Conservation (phyloP, 805 yeast genomes). For the Saccharomycopsis fibuligera region DNA sequence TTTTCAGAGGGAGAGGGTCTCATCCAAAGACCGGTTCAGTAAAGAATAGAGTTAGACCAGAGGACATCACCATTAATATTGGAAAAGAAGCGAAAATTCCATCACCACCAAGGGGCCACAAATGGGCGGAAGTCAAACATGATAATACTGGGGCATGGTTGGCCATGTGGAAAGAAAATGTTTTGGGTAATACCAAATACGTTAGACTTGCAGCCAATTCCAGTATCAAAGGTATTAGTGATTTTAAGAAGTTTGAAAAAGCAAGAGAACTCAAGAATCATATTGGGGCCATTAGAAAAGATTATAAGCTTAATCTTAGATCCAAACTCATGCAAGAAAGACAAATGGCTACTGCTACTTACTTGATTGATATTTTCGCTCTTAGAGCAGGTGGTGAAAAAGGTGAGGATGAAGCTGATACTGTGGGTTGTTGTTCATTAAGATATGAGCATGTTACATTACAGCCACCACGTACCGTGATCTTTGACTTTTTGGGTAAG, state of each 20-base stretch:
- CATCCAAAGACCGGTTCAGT: constrained; percentile 94
- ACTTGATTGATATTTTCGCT: constrained; percentile 86
- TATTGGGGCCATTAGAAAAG: constrained; percentile 65
- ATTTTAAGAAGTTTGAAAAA: constrained; percentile 86
- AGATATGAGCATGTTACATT: constrained; percentile 84
- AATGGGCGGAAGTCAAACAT: constrained; percentile 85
- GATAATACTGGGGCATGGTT: constrained; percentile 92
- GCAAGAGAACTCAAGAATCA: constrained; percentile 78
- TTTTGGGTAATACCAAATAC: constrained; percentile 75
- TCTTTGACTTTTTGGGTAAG: constrained; percentile 91
- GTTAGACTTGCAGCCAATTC: constrained; percentile 90
- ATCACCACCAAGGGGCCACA: constrained; percentile 76
- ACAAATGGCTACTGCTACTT: constrained; percentile 91
- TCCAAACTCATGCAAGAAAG: constrained; percentile 76
- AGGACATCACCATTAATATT: constrained; percentile 79
- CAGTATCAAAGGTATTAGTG: constrained; percentile 85
- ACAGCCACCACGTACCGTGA: constrained; percentile 77
- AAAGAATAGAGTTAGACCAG: constrained; percentile 82
- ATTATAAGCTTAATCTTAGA: constrained; percentile 64
- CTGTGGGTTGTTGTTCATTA: constrained; percentile 95
- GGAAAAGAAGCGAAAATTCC: constrained; percentile 71
- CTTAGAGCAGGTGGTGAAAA: constrained; percentile 98
- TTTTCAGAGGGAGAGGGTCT: constrained; percentile 93
- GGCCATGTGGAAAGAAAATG: constrained; percentile 96
- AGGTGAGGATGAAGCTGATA: constrained; percentile 95